These are phyloP conservation scores for Backusella sp. DNA, from an alignment of 192 early-diverging fungal species.

Conservation along the genomic window DNA sequence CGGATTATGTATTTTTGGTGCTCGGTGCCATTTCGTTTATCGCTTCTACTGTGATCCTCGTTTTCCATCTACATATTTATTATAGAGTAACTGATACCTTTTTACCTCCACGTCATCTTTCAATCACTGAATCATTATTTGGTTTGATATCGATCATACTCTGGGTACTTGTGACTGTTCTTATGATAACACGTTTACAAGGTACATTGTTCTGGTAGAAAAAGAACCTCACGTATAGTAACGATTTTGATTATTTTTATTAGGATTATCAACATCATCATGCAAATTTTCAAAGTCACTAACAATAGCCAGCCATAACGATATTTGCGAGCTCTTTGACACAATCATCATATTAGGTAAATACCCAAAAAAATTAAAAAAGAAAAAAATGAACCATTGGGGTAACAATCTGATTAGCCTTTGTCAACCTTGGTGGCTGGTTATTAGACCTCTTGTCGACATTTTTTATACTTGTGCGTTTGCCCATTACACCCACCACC, in stretches of 20 bases:
- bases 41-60: background rate
- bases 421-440: slow-evolving; percentile 2
- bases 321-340: background rate
- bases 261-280: background rate
- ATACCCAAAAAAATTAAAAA: background rate
- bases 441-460: background rate
- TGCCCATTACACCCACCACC: background rate
- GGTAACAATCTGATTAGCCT: background rate
- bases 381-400: background rate
- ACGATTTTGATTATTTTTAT: background rate
- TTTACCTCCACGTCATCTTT: background rate
- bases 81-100: background rate
- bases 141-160: background rate
- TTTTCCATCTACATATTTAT: background rate
- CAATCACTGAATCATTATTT: background rate
- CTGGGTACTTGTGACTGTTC: background rate
- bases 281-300: background rate
- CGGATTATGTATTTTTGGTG: background rate
- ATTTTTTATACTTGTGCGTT: background rate
- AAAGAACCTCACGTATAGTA: background rate
- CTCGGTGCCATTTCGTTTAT: background rate
- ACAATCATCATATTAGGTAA: background rate
- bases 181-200: background rate
- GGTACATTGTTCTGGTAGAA: background rate
- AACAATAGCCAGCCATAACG: background rate